A percentile compares a stretch with the other conserved stretches of the same genome.
phyloP scores from a whole-genome alignment of 148 eudicot genomes.

The Dysphania ambrosioides region DNA sequence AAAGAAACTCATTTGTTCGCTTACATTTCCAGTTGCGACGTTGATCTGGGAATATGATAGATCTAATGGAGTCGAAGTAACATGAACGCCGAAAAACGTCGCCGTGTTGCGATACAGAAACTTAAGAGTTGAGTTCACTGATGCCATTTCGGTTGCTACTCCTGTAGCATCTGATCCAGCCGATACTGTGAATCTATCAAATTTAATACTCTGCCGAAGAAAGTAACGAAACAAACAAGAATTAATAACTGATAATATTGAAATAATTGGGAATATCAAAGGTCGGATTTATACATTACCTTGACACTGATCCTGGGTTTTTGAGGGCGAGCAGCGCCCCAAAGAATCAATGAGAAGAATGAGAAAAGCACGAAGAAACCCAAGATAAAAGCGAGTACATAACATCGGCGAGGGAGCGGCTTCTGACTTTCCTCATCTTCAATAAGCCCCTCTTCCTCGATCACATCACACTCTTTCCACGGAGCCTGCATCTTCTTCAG shows the following conservation, averaged over 20 bases:
- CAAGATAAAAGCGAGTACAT: constrained; percentile 45
- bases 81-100: constrained; percentile 79
- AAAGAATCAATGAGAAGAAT: constrained; percentile 55
- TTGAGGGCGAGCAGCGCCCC: constrained; percentile 75
- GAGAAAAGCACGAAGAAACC: constrained; percentile 60
- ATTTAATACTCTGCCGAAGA: constrained; percentile 50
- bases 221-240: background rate
- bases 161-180: constrained; percentile 75
- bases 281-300: constrained; percentile 29
- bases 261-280: background rate
- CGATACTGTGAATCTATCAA: constrained; percentile 60
- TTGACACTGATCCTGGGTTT: constrained; percentile 64
- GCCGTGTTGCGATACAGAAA: constrained; percentile 65
- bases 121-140: constrained; percentile 64
- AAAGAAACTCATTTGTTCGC: too few relatives aligned
- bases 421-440: constrained; percentile 46
- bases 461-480: constrained; percentile 54
- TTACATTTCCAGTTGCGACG: constrained; percentile 67
- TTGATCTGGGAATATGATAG: constrained; percentile 54
- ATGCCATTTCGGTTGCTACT: constrained; percentile 77
- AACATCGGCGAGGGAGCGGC: constrained; percentile 44
- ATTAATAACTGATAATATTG: background rate
- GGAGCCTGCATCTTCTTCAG: constrained; percentile 23
- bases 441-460: constrained; percentile 63
- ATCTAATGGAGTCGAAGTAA: constrained; percentile 59